phyloP scores from a whole-genome alignment of 225 moss, liverwort and hornwort species.

The Asterella californica region DNA sequence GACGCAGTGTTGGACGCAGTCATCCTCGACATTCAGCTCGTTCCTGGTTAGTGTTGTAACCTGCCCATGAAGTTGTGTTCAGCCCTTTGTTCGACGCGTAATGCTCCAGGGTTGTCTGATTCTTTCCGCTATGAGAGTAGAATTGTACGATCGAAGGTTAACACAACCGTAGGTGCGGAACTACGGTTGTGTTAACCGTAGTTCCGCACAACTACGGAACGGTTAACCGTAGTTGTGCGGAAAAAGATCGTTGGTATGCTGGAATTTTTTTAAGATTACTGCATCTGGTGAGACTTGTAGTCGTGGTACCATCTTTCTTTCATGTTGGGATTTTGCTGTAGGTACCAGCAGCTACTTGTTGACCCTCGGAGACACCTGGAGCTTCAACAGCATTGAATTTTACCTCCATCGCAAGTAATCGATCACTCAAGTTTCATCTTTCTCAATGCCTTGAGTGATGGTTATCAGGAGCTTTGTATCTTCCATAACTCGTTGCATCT shows the following conservation, averaged over 20 bases:
- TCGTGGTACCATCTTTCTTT: not conserved
- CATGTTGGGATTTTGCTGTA: slow-evolving; percentile 8
- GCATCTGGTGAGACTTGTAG: not conserved
- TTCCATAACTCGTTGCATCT: not conserved
- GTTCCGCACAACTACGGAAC: too few species aligned
- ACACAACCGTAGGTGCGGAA: too few species aligned
- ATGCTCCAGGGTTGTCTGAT: not conserved
- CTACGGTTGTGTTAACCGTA: too few species aligned
- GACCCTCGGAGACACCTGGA: slow-evolving; percentile 56
- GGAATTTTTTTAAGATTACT: not conserved
- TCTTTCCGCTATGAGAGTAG: not conserved
- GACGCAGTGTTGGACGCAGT: slow-evolving; percentile 53
- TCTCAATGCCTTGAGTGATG: not conserved
- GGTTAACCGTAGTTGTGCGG: too few species aligned
- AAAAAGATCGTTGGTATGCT: too few species aligned
- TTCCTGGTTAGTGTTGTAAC: slow-evolving; percentile 31
- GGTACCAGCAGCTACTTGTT: slow-evolving; percentile 45
- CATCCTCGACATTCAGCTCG: slow-evolving; percentile 43
- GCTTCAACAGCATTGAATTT: slow-evolving; percentile 49
- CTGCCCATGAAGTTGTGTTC: not conserved
- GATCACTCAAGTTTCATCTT: not conserved
- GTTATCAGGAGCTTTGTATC: not conserved
- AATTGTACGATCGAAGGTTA: not conserved
- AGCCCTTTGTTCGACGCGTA: not conserved
- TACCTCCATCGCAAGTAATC: slow-evolving; percentile 57